These are phyloP conservation scores for Mortierella alpina DNA, from an alignment of 192 early-diverging fungal genomes.

Conservation along the genomic window DNA sequence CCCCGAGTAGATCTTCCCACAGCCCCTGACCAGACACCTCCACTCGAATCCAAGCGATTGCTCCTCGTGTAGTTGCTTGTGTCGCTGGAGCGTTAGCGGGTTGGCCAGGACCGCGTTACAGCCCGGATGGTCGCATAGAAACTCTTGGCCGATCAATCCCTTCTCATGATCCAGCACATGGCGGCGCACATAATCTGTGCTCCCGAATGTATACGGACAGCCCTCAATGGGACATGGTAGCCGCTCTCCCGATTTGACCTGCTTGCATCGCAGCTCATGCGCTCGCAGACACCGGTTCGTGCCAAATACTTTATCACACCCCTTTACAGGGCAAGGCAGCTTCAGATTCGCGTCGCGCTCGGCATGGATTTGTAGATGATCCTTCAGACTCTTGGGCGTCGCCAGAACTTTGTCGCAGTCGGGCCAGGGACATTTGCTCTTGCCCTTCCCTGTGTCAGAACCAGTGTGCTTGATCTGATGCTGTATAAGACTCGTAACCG, in stretches of 20 bases:
- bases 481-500: conserved; percentile 34
- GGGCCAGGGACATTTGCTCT: conserved; percentile 43
- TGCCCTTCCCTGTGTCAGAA: conserved; percentile 28
- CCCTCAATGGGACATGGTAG: conserved; percentile 37
- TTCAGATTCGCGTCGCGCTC: conserved; percentile 42
- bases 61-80: conserved; percentile 50
- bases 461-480: conserved; percentile 40
- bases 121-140: conserved; percentile 39
- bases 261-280: conserved; percentile 48
- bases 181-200: conserved; percentile 51
- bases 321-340: conserved; percentile 30
- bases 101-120: conserved; percentile 47
- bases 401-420: conserved; percentile 43
- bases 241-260: conserved; percentile 45
- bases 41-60: conserved; percentile 50
- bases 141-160: conserved; percentile 39
- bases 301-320: conserved; percentile 48
- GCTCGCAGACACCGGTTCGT: conserved; percentile 47
- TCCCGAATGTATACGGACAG: conserved; percentile 39
- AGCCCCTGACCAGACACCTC: conserved; percentile 34
- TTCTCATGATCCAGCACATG: conserved; percentile 54
- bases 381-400: conserved; percentile 49
- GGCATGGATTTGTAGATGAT: conserved; percentile 45
- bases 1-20: conserved; percentile 47
- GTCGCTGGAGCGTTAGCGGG: conserved; percentile 46